Percentiles rank a stretch among this genome's conserved stretches.
Evolutionary conservation across 345 rosid species (phyloP).

Genomic region (Corchorus capsularis): DNA sequence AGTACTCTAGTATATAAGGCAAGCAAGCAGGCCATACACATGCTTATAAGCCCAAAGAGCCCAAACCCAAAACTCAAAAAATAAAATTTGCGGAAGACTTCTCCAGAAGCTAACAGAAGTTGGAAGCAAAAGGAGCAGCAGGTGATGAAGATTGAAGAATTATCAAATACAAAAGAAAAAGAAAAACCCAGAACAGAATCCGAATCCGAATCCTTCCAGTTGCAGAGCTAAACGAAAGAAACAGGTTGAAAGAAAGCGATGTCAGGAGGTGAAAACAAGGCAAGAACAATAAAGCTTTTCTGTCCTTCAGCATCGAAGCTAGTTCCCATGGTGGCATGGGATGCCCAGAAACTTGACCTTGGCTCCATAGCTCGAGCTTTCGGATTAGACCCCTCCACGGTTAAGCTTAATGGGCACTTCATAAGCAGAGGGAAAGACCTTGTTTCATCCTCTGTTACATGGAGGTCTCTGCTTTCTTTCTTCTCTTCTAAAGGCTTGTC

Average conservation of each 20-base stretch:
- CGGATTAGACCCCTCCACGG: constrained; percentile 68
- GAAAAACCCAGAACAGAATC: not conserved
- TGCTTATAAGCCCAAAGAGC: not conserved
- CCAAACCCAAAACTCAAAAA: not conserved
- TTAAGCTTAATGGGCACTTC: constrained; percentile 84
- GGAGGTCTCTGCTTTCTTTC: constrained; percentile 72
- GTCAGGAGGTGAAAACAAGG: constrained; percentile 27
- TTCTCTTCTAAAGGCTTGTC: constrained; percentile 79
- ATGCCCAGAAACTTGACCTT: constrained; percentile 66
- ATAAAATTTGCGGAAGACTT: not conserved
- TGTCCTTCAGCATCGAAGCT: constrained; percentile 60
- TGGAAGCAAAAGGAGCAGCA: not conserved
- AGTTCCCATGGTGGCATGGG: constrained; percentile 44
- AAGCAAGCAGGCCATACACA: no score
- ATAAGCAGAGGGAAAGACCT: constrained; percentile 74
- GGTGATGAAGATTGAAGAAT: not conserved
- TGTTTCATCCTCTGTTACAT: constrained; percentile 69
- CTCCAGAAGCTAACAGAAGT: constrained; percentile 37
- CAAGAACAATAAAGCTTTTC: constrained; percentile 51
- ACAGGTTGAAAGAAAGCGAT: constrained; percentile 9
- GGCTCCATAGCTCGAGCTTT: constrained; percentile 64
- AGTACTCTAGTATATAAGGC: no score
- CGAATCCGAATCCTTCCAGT: not conserved
- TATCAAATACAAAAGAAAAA: not conserved
- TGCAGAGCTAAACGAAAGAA: not conserved